Evolutionary conservation across 441 rosid genomes (phyloP), one percentile per base, ranked within the genome.

Genomic region (Populus trichocarpa): DNA sequence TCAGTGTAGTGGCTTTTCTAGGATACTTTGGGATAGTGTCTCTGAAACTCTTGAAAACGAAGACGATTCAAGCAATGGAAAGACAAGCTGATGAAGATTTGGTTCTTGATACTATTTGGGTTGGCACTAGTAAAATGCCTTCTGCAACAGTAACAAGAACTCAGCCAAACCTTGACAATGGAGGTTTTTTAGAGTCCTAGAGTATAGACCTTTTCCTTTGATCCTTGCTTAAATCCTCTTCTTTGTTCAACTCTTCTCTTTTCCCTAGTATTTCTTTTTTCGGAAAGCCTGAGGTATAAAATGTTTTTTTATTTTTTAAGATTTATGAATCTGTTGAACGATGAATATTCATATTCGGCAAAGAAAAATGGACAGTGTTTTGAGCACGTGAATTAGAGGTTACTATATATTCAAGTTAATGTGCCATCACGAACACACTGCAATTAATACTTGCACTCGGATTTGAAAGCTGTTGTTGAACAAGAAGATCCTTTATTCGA

Each of bases 91-190:
- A 85, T 64, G 93, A 90, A 78, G 93, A 87, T 83, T 85, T 86
- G 79, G 83, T 86, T 72, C 86, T 93, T 66, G 74, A 85, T 73
- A 92, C 73, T 59, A 78, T 81, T 36, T 91, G 96, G 95, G 86
- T 92, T 67, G 88, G 90, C 65, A 76, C 76, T 46, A 93, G 95
- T 78, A 95, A 95, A 89, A 87, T 93, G 93, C 96, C 97, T 57
- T 86, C 85, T 32, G 98, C 96, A 35, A 72, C 85, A 6, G 87
- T 83, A 9, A 89, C 93, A 67, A 93, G 97, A 88, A 93, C 95
- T 61, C 87, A 80, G 70, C 93, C 97, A 57, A 86, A 75, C 70
- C 78, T 86, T 3, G 95, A 95, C 59, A 82, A 74, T 53, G 90
- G 87, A 75, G 83, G 72, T 46, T 81, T 82, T 67, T 80, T 81